Conservation (phyloP, 202 grass and related monocot genomes). For the Panicum hallii region DNA sequence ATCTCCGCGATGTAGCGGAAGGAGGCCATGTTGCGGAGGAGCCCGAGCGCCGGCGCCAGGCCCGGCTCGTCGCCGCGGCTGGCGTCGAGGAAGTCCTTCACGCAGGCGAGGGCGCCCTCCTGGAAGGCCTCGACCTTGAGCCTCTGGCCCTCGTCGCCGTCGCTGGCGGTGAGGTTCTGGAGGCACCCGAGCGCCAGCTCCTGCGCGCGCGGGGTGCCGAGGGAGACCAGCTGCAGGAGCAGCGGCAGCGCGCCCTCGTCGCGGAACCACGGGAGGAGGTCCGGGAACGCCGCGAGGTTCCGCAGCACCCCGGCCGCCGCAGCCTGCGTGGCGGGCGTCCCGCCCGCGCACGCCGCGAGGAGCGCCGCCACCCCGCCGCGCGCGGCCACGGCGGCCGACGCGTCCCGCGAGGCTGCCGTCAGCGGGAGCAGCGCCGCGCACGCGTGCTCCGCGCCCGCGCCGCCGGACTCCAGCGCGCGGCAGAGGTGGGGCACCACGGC, state of each 20-base stretch:
- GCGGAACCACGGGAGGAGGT: conserved; percentile 61
- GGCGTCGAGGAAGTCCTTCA: conserved; percentile 69
- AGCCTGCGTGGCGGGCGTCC: conserved; percentile 74
- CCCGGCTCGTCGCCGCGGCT: conserved; percentile 46
- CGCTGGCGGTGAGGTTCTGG: conserved; percentile 60
- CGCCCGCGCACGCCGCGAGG: conserved; percentile 60
- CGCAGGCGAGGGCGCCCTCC: conserved; percentile 68
- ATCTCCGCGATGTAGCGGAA: conserved; percentile 90
- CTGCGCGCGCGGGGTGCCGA: conserved; percentile 72
- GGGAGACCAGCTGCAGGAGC: conserved; percentile 65
- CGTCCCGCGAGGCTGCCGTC: conserved; percentile 62
- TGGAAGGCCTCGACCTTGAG: conserved; percentile 82
- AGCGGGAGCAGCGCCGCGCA: conserved; percentile 65
- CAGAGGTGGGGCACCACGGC: conserved; percentile 66
- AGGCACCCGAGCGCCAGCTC: conserved; percentile 77
- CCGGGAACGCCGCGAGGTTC: conserved; percentile 64
- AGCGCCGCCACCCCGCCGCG: conserved; percentile 81
- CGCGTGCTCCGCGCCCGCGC: conserved; percentile 44
- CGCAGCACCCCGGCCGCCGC: conserved; percentile 69
- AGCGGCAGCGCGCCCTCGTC: conserved; percentile 70
- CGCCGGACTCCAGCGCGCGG: conserved; percentile 64
- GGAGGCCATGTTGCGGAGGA: conserved; percentile 73
- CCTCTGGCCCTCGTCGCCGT: conserved; percentile 62
- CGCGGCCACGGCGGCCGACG: conserved; percentile 49
- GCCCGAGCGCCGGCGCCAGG: conserved; percentile 67